phyloP scores from a whole-genome alignment of 2,329 filamentous ascomycete species.

The Colletotrichum orbiculare region DNA sequence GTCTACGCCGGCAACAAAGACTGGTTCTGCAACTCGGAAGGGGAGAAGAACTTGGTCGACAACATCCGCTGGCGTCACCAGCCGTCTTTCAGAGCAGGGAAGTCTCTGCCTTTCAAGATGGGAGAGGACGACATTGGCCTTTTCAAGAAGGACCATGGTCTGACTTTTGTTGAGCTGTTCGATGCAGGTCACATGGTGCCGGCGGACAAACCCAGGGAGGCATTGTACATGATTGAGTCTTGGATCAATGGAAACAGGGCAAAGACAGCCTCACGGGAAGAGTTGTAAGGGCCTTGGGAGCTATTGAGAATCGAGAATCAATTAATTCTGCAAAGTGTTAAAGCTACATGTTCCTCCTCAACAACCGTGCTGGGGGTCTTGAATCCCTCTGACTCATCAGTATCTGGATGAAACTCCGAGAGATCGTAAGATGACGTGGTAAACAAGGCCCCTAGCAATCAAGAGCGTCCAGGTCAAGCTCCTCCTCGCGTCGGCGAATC shows the following conservation, averaged over 20 bases:
- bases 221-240: constrained; percentile 6
- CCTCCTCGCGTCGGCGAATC: constrained; percentile 25
- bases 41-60: constrained; percentile 17
- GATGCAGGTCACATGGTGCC: constrained; percentile 23
- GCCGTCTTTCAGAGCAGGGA: background rate
- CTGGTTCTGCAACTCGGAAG: constrained; percentile 10
- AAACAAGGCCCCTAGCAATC: background rate
- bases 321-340: background rate
- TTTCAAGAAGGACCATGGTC: background rate
- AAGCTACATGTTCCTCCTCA: too few relatives aligned
- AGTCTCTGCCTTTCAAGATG: background rate
- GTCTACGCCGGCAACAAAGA: constrained; percentile 22
- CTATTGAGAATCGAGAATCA: background rate
- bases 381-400: too few relatives aligned
- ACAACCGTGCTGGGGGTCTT: too few relatives aligned
- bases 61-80: constrained; percentile 17
- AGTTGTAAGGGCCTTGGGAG: background rate
- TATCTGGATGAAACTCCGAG: background rate
- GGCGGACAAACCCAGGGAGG: constrained; percentile 7
- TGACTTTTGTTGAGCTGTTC: constrained; percentile 9
- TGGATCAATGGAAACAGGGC: background rate
- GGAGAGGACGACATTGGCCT: background rate
- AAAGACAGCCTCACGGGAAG: background rate
- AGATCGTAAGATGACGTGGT: too few relatives aligned
- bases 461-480: constrained; percentile 16